Evolutionary conservation across 345 rosid genomes (phyloP), one percentile per base, ranked within the genome.

Genomic region (Eucalyptus regnans): DNA sequence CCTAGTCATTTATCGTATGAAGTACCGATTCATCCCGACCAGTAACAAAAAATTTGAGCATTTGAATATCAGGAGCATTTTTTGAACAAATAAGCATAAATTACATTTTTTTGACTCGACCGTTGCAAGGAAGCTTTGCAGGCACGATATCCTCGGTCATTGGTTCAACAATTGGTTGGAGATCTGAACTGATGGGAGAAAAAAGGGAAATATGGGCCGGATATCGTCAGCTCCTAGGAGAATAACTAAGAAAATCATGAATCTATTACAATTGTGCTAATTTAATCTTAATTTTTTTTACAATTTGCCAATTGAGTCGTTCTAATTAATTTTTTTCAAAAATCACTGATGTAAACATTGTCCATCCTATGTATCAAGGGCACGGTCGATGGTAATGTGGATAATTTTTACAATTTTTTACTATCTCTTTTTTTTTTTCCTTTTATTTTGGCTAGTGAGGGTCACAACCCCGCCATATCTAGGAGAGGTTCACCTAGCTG

Each of bases 361-460:
- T 20, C 27, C 62, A 56, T 56, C 12, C 5, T 56, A 56, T 20
- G 0, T 23, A 9, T 22, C 62, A 56, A 9, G 62, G 5, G 62
- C 27, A 20, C 0, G 10, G 4, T 17, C 0, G 9, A 4, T 52
- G 9, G 1, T 52, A 20, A 18, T 52, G 23, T 7, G 10, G 1
- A 52, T 56, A 52, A 18, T 18, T 52, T 52, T 52, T 52, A 52
- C 23, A 56, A 56, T 56, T 56, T 51, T 56, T 56, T 23, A 22
- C 10, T 25, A 50, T 56, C 5, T 56, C 4, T 33, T 8, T 56
- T 56, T 11, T 49, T 52, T 56, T 56, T 23, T 23, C 62, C 6
- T 56, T 56, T 56, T 23, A 9, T 56, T 56, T 56, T 56, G 62
- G 12, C 62, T 23, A 56, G 27, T 23, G 27, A 56, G 12, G 62